Conservation (phyloP, 768 basidiomycete genomes). For the Auricularia sp. region DNA sequence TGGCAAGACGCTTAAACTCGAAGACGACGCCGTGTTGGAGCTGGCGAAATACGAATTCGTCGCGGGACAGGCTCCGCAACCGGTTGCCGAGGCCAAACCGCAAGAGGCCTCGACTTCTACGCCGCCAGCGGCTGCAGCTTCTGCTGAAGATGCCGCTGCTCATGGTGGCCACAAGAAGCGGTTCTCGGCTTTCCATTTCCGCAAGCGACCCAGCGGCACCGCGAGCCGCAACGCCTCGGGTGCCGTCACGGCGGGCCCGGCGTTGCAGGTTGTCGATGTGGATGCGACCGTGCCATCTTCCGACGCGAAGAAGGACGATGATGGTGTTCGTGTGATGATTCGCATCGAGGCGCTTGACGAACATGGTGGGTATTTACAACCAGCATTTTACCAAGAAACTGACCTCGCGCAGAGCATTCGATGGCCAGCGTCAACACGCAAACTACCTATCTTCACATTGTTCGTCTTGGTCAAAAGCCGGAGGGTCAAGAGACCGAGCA, state of each 20-base stretch:
- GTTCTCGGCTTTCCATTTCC: conserved; percentile 61
- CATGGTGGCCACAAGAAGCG: conserved; percentile 34
- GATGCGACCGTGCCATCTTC: conserved; percentile 25
- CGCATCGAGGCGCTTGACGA: conserved; percentile 74
- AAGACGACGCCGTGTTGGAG: conserved; percentile 72
- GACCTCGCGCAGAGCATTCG: conserved; percentile 19
- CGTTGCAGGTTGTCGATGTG: conserved; percentile 68
- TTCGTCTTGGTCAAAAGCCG: conserved; percentile 46
- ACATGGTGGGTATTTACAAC: conserved; percentile 37
- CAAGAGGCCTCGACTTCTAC: not conserved
- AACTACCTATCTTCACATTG: conserved; percentile 78
- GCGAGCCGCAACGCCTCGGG: conserved; percentile 22
- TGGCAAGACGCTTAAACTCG: conserved; percentile 58
- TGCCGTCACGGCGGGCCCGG: conserved; percentile 52
- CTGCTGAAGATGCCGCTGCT: conserved; percentile 17
- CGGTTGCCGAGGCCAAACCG: not conserved
- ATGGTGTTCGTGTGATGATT: conserved; percentile 72
- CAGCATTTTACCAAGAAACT: not conserved
- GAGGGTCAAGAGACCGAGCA: conserved; percentile 31
- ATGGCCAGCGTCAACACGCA: conserved; percentile 73
- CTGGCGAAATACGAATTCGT: conserved; percentile 55
- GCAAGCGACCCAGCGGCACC: conserved; percentile 38
- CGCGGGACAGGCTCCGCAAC: not conserved
- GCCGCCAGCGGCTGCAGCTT: conserved; percentile 10
- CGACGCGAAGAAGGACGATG: conserved; percentile 31